A percentile compares a stretch with the other conserved stretches of the same genome.
phyloP scores from a whole-genome alignment of 208 protist species.

The Crithidia mellificae region DNA sequence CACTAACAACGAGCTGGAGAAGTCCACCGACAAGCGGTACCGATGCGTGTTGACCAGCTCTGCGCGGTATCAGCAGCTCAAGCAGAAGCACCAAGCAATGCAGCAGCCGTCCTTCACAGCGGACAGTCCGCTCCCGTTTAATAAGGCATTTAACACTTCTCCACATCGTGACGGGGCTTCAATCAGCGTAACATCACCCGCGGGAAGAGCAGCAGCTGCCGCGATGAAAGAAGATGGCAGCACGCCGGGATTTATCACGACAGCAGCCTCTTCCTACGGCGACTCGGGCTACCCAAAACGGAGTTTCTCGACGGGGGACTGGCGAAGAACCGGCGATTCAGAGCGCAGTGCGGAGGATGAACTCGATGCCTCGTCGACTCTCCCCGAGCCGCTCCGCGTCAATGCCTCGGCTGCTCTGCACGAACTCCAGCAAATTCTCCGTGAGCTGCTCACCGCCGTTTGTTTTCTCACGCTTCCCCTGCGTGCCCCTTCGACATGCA shows the following conservation, averaged over 20 bases:
- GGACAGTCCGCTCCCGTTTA: too few species aligned
- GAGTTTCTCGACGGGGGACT: too few species aligned
- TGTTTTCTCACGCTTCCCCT: conserved; percentile 24
- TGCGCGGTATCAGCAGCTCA: conserved; percentile 19
- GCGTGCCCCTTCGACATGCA: conserved; percentile 18
- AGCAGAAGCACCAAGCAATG: conserved; percentile 8
- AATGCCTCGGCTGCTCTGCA: neutral
- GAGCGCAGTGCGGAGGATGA: neutral
- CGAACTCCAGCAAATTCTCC: conserved; percentile 2
- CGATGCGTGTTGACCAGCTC: conserved; percentile 11
- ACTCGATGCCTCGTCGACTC: neutral
- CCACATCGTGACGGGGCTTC: too few species aligned
- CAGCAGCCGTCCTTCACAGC: neutral
- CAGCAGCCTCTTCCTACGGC: too few species aligned
- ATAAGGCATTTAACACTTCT: too few species aligned
- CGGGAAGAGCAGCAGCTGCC: too few species aligned
- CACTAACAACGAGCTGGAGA: neutral
- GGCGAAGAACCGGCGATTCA: too few species aligned
- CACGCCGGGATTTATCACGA: too few species aligned
- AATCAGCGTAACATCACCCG: too few species aligned
- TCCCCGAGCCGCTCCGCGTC: neutral
- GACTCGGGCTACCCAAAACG: too few species aligned
- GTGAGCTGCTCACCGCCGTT: conserved; percentile 14
- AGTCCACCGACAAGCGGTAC: neutral
- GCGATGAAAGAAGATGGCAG: too few species aligned